phyloP scores from a whole-genome alignment of 1,284 basidiomycete species.

The Ceratobasidium theobromae region DNA sequence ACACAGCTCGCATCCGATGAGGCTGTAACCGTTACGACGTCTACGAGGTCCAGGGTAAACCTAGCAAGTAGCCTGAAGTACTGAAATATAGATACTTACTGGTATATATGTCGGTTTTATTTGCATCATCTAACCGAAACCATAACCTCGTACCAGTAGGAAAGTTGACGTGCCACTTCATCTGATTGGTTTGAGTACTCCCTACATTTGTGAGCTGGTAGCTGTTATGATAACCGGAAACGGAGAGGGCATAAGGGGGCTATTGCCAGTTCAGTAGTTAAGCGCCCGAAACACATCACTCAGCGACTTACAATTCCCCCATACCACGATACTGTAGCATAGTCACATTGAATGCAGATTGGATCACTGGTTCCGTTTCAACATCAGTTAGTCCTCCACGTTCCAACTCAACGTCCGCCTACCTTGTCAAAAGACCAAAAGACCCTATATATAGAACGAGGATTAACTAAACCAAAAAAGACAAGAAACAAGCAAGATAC shows the following conservation, averaged over 20 bases:
- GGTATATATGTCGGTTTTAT: conserved; percentile 11
- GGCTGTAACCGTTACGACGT: conserved; percentile 1
- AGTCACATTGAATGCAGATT: conserved; percentile 3
- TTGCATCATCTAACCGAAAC: conserved; percentile 7
- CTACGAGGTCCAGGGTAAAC: no score
- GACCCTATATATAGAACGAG: not conserved
- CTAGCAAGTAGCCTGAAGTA: no score
- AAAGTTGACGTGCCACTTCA: conserved; percentile 28
- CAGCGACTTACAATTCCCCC: not conserved
- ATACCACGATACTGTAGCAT: conserved; percentile 10
- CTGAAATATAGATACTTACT: not conserved
- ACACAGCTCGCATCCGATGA: conserved; percentile 11
- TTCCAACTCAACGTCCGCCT: not conserved
- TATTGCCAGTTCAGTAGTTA: not conserved
- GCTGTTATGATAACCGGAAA: conserved; percentile 4
- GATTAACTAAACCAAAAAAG: not conserved
- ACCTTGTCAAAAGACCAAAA: conserved; percentile 12
- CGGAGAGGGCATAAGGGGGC: conserved; percentile 5
- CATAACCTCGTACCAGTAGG: conserved; percentile 10
- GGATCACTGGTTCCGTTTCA: not conserved
- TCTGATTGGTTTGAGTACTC: not conserved
- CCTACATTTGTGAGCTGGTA: conserved; percentile 13
- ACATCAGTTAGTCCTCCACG: no score
- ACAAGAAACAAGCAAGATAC: not conserved
- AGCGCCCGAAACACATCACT: not conserved